Percentiles rank a stretch among this genome's conserved stretches.
Conservation (phyloP, 2,329 filamentous ascomycete genomes). For the Ambrosiella cleistominuta region DNA sequence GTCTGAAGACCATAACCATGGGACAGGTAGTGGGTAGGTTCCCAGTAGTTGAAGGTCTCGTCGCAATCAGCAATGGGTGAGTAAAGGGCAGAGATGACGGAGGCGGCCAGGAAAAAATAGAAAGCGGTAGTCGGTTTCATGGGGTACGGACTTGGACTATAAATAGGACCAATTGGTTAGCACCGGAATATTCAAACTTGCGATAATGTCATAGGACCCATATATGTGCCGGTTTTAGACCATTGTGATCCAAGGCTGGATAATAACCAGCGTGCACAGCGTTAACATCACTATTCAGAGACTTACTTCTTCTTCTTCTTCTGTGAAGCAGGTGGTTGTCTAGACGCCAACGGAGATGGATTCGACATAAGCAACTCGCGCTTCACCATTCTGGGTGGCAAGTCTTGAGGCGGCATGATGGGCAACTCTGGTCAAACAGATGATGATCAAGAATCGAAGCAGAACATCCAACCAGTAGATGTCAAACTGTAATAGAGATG, state of each 20-base stretch:
- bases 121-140: slow-evolving; percentile 62
- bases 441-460: not conserved
- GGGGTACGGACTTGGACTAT: slow-evolving; percentile 20
- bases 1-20: slow-evolving; percentile 91
- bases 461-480: not conserved
- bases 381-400: not conserved
- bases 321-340: not conserved
- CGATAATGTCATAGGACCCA: no score
- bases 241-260: no score
- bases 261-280: no score
- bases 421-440: not conserved
- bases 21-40: slow-evolving; percentile 82
- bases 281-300: no score
- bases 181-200: not conserved
- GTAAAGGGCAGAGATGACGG: slow-evolving; percentile 58
- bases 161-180: not conserved
- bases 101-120: slow-evolving; percentile 59
- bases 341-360: not conserved
- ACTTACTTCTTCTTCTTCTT: slow-evolving; percentile 31
- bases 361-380: not conserved
- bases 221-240: not conserved
- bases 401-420: slow-evolving; percentile 21
- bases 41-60: slow-evolving; percentile 99
- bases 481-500: not conserved
- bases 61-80: slow-evolving; percentile 95